Base-by-base conservation (phyloP, 495 filamentous ascomycete species). In the Cenococcum geophilum region DNA sequence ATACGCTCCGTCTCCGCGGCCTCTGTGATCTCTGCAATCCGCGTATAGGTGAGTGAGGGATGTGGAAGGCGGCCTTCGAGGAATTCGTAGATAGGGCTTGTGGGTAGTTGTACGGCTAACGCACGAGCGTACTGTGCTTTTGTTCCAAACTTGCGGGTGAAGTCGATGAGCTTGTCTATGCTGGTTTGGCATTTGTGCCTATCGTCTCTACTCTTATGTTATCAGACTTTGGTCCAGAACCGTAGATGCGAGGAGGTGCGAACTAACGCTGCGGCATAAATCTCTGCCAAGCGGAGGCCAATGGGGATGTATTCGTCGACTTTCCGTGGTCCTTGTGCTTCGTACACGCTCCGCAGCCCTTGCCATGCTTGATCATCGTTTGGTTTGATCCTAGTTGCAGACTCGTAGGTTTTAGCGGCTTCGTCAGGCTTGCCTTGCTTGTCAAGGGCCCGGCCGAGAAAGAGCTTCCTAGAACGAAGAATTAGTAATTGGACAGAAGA, bases 1-100 rank as follows among this genome's bases (percentile, higher is more conserved):
- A 97, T 93, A 32, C 81, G 85, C 71, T 93, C 89, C 67, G 87
- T 93, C 72, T 98, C 95, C 42, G 95, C 90, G 0, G 80, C 71
- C 68, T 97, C 93, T 16, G 87, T 78, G 55, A 96, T 86, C 53
- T 96, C 85, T n/a, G 89, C 89, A 55, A 97, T 78, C 36, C 82
- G 87, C 56, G 82, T 82, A 73, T 93, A 97, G 3, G 91, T 96
- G 32, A 83, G 80, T 20, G 85, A 79, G 5, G 93, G 92, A 67
- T 89, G 84, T 3, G 85, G 88, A 3, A 98, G 76, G 1, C 89
- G 83, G 16, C 95, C 93, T 76, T 97, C 91, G 16, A 98, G 83
- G 66, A 80, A 87, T 8, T 82, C 75, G 73, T 92, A 97, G 43
- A 97, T 73, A 9, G 88, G 82, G 49, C 84, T 87, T 5, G 77